These are phyloP conservation scores for Pisolithus orientalis DNA, from an alignment of 768 basidiomycete species.

Conservation along the genomic window DNA sequence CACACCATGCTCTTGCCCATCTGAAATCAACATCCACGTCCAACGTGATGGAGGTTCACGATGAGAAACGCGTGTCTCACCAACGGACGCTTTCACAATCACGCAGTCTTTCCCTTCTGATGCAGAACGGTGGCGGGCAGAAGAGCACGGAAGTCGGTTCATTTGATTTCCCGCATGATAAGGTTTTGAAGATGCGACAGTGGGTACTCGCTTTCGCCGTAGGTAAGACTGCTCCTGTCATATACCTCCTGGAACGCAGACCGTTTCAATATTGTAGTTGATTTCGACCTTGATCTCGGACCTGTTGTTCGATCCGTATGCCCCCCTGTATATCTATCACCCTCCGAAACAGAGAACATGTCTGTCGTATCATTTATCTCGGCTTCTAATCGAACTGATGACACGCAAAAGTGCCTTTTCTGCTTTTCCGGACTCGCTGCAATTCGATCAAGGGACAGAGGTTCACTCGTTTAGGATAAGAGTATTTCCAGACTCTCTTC, in stretches of 20 bases:
- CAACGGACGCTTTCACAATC: constrained; percentile 35
- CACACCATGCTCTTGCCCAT: constrained; percentile 2
- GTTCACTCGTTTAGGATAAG: constrained; percentile 85
- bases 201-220: constrained; percentile 68
- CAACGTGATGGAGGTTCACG: constrained; percentile 17
- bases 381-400: constrained; percentile 3
- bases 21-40: constrained; percentile 32
- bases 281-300: constrained; percentile 86
- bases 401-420: constrained; percentile 67
- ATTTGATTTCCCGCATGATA: constrained; percentile 43
- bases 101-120: constrained; percentile 39
- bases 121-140: constrained; percentile 25
- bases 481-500: constrained; percentile 29
- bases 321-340: constrained; percentile 57
- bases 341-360: constrained; percentile 79
- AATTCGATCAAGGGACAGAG: constrained; percentile 80
- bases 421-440: constrained; percentile 83
- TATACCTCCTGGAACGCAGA: not conserved
- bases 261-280: constrained; percentile 39
- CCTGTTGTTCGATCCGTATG: constrained; percentile 70
- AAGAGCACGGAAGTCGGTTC: constrained; percentile 32
- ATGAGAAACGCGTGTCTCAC: constrained; percentile 7
- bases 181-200: constrained; percentile 44
- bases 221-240: constrained; percentile 34
- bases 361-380: constrained; percentile 22